Conservation (phyloP, 2,329 filamentous ascomycete species). For the Fusarium compactum region DNA sequence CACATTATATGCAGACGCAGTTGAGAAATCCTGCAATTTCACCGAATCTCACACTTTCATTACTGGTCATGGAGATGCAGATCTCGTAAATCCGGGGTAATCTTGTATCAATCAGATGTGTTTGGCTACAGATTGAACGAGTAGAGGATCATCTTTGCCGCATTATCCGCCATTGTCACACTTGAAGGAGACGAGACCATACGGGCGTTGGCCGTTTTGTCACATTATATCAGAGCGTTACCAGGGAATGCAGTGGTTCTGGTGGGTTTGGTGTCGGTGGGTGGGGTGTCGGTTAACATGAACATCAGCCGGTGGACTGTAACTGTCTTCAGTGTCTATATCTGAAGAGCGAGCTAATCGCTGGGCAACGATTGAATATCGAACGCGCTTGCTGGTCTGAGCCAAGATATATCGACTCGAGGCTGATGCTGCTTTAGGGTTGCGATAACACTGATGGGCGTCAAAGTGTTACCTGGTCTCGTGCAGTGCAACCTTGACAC, state of each 20-base stretch:
- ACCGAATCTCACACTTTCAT: not conserved
- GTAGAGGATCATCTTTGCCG: not conserved
- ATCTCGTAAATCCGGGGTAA: not conserved
- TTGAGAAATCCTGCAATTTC: not conserved
- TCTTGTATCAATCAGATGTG: not conserved
- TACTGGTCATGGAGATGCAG: not conserved
- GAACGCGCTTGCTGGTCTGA: rapidly evolving
- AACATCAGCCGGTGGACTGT: not conserved
- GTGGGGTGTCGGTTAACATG: too few relatives aligned
- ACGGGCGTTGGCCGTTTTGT: not conserved
- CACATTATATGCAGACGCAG: not conserved
- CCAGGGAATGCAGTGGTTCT: not conserved
- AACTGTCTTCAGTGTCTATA: not conserved
- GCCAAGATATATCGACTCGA: rapidly evolving
- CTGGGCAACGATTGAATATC: rapidly evolving
- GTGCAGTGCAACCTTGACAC: not conserved
- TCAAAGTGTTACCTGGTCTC: not conserved
- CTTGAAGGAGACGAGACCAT: not conserved
- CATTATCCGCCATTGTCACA: not conserved
- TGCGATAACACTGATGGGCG: not conserved
- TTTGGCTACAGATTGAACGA: not conserved
- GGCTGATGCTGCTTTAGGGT: rapidly evolving
- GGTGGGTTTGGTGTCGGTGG: rapidly evolving
- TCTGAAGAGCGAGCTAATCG: not conserved
- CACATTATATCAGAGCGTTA: not conserved